A percentile compares a stretch with the other conserved stretches of the same genome.
These are phyloP conservation scores for Biscogniauxia marginata DNA, from an alignment of 2,329 filamentous ascomycete species.

Conservation along the genomic window DNA sequence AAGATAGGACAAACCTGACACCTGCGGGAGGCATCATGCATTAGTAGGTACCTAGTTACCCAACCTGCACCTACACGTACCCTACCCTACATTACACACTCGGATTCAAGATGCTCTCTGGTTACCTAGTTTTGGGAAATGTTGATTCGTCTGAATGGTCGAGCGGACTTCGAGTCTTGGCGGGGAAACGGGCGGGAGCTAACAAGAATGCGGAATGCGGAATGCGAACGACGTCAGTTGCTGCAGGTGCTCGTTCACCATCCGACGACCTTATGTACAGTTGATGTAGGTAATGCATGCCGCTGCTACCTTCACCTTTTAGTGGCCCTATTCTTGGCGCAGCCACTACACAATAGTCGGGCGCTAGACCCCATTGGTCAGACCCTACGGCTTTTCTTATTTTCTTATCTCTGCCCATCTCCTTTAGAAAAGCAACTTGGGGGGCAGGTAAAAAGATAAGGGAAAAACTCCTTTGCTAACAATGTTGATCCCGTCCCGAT, in stretches of 20 bases:
- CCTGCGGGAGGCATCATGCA: not conserved
- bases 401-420: not conserved
- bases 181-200: not conserved
- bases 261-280: not conserved
- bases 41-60: not conserved
- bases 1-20: not conserved
- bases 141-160: not conserved
- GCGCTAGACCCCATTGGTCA: not conserved
- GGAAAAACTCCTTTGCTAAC: not conserved
- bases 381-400: not conserved
- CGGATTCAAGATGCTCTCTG: no score
- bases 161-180: not conserved
- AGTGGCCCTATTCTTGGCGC: not conserved
- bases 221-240: not conserved
- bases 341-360: not conserved
- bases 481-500: not conserved
- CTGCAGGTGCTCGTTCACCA: not conserved
- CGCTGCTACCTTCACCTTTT: not conserved
- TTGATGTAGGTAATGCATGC: not conserved
- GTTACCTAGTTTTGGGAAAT: not conserved
- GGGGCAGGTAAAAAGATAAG: not conserved
- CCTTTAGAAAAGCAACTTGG: not conserved
- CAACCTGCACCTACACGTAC: not conserved
- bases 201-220: not conserved
- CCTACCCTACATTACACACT: not conserved